Evolutionary conservation across 768 basidiomycete species (phyloP).

Genomic region (Sutorius australiensis): DNA sequence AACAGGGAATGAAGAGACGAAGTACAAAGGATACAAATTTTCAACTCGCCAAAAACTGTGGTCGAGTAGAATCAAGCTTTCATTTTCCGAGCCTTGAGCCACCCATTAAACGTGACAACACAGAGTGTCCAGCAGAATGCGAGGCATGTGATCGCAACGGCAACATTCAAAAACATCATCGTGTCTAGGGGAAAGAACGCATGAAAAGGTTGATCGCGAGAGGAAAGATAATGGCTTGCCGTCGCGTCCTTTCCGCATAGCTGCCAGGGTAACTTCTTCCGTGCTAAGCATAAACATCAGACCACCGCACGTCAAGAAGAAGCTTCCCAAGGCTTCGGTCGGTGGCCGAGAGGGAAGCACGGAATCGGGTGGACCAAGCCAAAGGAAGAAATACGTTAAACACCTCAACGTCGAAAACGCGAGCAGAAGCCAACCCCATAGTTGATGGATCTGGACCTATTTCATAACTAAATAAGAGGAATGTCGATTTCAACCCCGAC

Average conservation of each 20-base stretch:
- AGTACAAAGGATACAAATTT: neutral
- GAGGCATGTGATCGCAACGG: conserved; percentile 82
- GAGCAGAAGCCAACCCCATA: conserved; percentile 88
- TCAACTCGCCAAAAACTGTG: neutral
- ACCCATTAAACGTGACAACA: conserved; percentile 79
- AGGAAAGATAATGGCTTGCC: conserved; percentile 41
- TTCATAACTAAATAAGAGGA: conserved; percentile 5
- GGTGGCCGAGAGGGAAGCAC: conserved; percentile 90
- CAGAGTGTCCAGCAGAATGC: conserved; percentile 81
- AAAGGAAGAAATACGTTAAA: conserved; percentile 92
- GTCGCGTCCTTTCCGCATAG: conserved; percentile 87
- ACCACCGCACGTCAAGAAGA: conserved; percentile 86
- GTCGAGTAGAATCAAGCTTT: conserved; percentile 6
- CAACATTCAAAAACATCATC: conserved; percentile 86
- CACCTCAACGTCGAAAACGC: conserved; percentile 77
- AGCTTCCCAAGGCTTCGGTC: conserved; percentile 84
- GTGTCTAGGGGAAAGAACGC: conserved; percentile 46
- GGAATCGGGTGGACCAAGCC: conserved; percentile 78
- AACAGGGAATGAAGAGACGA: neutral
- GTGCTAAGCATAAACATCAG: conserved; percentile 86
- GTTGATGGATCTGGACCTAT: conserved; percentile 80
- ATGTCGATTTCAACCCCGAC: neutral
- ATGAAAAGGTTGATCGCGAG: conserved; percentile 5
- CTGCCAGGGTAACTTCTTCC: conserved; percentile 85
- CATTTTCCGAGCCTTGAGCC: conserved; percentile 51